Evolutionary conservation across 1,284 basidiomycete genomes (phyloP).

Genomic region (Cryptococcus amylolentus): DNA sequence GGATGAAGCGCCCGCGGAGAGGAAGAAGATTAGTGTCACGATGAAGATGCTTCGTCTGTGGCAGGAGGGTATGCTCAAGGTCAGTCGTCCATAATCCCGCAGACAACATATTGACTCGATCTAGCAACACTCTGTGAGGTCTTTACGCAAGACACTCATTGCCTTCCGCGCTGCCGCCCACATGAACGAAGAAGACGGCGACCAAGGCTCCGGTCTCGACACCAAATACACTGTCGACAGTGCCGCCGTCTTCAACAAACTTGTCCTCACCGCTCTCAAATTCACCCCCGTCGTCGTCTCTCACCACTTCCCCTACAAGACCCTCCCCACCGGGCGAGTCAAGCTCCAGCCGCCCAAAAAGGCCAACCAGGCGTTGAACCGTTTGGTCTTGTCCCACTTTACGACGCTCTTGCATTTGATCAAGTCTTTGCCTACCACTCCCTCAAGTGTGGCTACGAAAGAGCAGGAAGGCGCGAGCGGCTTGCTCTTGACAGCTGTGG

Average conservation of each 20-base stretch:
- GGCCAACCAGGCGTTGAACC: constrained; percentile 74
- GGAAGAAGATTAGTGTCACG: constrained; percentile 58
- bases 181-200: constrained; percentile 79
- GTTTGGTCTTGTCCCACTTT: constrained; percentile 84
- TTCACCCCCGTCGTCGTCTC: constrained; percentile 87
- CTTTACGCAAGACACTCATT: constrained; percentile 76
- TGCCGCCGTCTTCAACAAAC: constrained; percentile 83
- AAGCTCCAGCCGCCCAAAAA: constrained; percentile 53
- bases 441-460: constrained; percentile 38
- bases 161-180: constrained; percentile 85
- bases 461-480: constrained; percentile 41
- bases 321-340: constrained; percentile 73
- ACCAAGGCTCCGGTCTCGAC: constrained; percentile 45
- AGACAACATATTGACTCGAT: background rate
- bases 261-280: constrained; percentile 79
- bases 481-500: constrained; percentile 66
- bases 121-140: constrained; percentile 79
- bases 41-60: constrained; percentile 71
- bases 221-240: constrained; percentile 78
- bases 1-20: constrained; percentile 47
- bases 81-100: constrained; percentile 37
- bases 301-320: constrained; percentile 85
- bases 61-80: constrained; percentile 89
- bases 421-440: constrained; percentile 63
- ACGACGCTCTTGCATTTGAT: constrained; percentile 76